Base-by-base conservation (phyloP, 2,329 filamentous ascomycete species). In the Phyllosticta citrichinensis region DNA sequence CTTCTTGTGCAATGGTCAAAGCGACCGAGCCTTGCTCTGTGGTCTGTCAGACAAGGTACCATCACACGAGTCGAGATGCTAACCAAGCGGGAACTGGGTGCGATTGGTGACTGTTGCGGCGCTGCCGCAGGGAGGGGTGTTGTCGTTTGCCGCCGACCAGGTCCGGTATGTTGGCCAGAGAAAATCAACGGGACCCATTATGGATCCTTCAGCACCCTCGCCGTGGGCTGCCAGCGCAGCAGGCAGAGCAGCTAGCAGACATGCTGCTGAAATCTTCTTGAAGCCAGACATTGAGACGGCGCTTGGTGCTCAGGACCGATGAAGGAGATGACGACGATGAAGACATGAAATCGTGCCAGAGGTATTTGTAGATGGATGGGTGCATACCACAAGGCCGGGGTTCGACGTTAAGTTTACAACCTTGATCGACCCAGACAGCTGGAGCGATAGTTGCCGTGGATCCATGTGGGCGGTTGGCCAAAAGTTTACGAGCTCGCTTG, bases 161-260 rank as follows among this genome's bases (percentile, higher is more conserved):
- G 74, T 72, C 57, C 83, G 76, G 69, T 85, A 82, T 14, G 75
- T 68, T 3, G 83, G 83, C 83, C 83, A 86, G 70, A 85, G 74
- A 68, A 86, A 84, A 10, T 80, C 81, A 20, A 82, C 81, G 8
- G 82, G 82, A 11, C 82, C 83, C 79, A 82, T 82, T 5, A 60
- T 24, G 25, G 27, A 62, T n/a, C 69, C 69, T 52, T 69, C 67
- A 52, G 64, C 68, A n/a, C 65, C 67, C n/a, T 65, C 64, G 27
- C 68, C 68, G n/a, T 60, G 57, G 33, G 55, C 57, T 50, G 54
- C 57, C 25, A 53, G 59, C 54, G 25, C 27, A 53, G 6, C 25
- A 10, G 52, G 30, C 58, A 12, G 12, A 17, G 33, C 33, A 14
- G 33, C 33, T 5, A 40, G 14, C 33, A 40, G 33, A 17, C 33